phyloP scores from a whole-genome alignment of 192 early-diverging fungal genomes.

The Entomortierella lignicola region DNA sequence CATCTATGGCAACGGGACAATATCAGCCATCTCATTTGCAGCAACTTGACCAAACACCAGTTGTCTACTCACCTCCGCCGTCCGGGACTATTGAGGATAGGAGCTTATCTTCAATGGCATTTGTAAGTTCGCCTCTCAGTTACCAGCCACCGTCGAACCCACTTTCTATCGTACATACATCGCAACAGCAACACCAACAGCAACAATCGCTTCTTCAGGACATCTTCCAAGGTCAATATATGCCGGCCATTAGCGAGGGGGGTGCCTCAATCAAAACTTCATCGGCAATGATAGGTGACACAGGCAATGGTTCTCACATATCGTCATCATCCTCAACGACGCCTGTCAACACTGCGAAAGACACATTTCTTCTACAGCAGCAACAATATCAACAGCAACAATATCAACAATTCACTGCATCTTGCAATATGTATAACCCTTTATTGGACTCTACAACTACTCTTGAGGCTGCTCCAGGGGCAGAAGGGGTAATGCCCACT shows the following conservation, averaged over 20 bases:
- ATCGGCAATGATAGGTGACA: background rate
- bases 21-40: background rate
- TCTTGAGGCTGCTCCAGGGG: background rate
- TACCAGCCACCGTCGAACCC: slow-evolving; percentile 14
- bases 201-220: slow-evolving; percentile 4
- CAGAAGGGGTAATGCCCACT: too few relatives aligned
- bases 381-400: slow-evolving; percentile 34
- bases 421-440: background rate
- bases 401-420: background rate
- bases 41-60: background rate
- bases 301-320: background rate
- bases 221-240: slow-evolving; percentile 2
- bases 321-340: background rate
- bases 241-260: background rate
- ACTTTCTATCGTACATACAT: background rate
- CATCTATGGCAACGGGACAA: background rate
- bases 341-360: background rate
- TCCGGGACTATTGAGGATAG: background rate
- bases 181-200: slow-evolving; percentile 9
- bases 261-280: background rate
- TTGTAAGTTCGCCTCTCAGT: slow-evolving; percentile 36
- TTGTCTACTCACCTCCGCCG: background rate
- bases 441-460: background rate
- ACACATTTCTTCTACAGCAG: slow-evolving; percentile 16
- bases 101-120: background rate